Evolutionary conservation across 306 rosid genomes (phyloP), one percentile per base, ranked within the genome.

Genomic region (Fragaria nilgerrensis): DNA sequence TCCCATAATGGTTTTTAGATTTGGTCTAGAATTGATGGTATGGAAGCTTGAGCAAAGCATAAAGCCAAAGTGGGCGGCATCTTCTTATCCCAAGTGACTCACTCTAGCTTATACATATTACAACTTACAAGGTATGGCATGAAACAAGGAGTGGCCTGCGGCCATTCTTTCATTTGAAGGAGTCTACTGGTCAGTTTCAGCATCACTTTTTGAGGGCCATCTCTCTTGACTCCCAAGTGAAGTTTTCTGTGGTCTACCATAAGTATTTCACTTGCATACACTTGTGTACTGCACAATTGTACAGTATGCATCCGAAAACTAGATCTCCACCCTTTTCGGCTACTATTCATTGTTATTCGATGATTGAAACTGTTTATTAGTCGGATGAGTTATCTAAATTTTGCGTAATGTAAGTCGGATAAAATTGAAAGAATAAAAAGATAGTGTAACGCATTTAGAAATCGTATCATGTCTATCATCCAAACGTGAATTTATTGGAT

Each of bases 151-250:
- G 78, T 80, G 75, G 44, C 16, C 77, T 63, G 77, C 79, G 80
- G 56, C 37, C 80, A 78, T 59, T 79, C 81, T 76, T 83, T 78
- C 73, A 59, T 37, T 70, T 41, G 78, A 56, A 84, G 83, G 34
- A 79, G 81, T 76, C 81, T 85, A 32, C 82, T 75, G 73, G 84
- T 83, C 77, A 62, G 68, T 56, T 86, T 45, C 41, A 36, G 85
- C 79, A 50, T 79, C 82, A 71, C 72, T 77, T 87, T 82, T 74
- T 71, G 37, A 85, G 77, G 76, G 61, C 75, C 78, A 75, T 77
- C 80, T 85, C 83, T 78, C 91, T 88, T 88, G 61, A 55, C 91
- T 81, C 88, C 81, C 77, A 88, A 86, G 92, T 87, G 82, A 85
- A 86, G 89, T 80, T 77, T 83, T 67, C 52, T 72, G 37, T 45